Evolutionary conservation across 1,284 basidiomycete species (phyloP), one percentile per base, ranked within the genome.

Genomic region (Ustilago hordei): DNA sequence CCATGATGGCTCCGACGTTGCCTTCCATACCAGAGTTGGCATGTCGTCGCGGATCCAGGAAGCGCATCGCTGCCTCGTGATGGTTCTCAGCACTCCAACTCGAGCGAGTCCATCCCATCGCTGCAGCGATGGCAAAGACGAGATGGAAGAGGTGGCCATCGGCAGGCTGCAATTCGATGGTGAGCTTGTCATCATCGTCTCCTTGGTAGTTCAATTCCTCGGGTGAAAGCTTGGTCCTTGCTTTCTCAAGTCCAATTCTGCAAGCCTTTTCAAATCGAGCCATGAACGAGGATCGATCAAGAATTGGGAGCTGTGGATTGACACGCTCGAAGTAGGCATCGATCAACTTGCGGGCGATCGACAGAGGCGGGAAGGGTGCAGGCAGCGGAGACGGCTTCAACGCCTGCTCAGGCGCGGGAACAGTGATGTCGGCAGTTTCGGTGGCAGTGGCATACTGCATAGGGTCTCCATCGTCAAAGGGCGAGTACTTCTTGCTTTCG

Each of bases 91-190:
- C 75, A 23, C 71, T 74, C 67, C 64, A 78, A 43, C 59, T 70
- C 3, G 75, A 71, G 34, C 68, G 68, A 4, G 68, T 71, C 75
- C 71, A 74, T 41, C 71, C 68, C 71, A 78, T 78, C 12, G 75
- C 75, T 9, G 75, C 70, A 11, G 75, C 75, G 41, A 78, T 78
- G 34, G 75, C 71, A 50, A 78, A 74, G 15, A 78, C 71, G 4
- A 78, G 75, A n/a, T 78, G 75, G 38, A 78, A 78, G 31, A 78
- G 75, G 32, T 78, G 75, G 7, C 75, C 75, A 35, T 78, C 75
- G 13, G 75, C 75, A 23, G 75, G 68, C 48, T 75, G 71, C 53
- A 73, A 45, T n/a, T 78, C 71, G 60, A 78, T 74, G 19, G 62
- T 60, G 15, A 78, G 6, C 64, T 64, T 57, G 48, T 78, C 71